Evolutionary conservation across 2,329 filamentous ascomycete species (phyloP), one percentile per base, ranked within the genome.

Genomic region (Curvularia sp.): DNA sequence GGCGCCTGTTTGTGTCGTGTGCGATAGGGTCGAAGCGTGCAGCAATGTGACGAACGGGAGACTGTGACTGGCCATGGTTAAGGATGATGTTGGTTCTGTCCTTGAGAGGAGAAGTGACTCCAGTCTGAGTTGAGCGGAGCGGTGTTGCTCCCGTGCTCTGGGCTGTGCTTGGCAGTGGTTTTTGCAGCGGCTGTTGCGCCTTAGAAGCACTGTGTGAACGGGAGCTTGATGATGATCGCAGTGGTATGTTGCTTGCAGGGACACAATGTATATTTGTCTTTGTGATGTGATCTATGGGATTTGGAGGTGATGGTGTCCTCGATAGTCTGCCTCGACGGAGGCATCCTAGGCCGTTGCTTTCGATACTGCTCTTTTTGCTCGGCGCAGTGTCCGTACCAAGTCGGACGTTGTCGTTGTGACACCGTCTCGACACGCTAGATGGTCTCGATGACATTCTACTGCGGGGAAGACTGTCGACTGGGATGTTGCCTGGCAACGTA

Each of bases 31-130:
- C 78, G 38, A 78, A 71, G 48, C 73, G 71, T 5, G 72, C 70
- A 35, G 77, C 74, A 33, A 78, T 70, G 46, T 80, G 75, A 53
- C 81, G 82, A 33, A 85, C 76, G 4, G 83, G 83, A 20, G 83
- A 85, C 31, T 76, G 72, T 24, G 81, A 81, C 33, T 76, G 76
- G 7, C 82, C 83, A 33, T 76, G 73, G 38, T 79, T 76, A 15
- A 81, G 77, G 38, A 84, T 78, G 6, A 77, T 77, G 41, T 74
- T 69, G 3, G 70, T 69, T 44, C 64, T 60, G 13, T 65, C 67
- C 39, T 61, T 68, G 18, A 72, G 66, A 18, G 72, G 66, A 51
- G 68, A 72, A 15, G 64, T 59, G 26, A 68, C 65, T 55, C 69
- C 53, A 20, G 53, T 61, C 24, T 61, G 58, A 48, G 67, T 41